Evolutionary conservation across 768 basidiomycete species (phyloP).

Genomic region (Termitomyces sp.): DNA sequence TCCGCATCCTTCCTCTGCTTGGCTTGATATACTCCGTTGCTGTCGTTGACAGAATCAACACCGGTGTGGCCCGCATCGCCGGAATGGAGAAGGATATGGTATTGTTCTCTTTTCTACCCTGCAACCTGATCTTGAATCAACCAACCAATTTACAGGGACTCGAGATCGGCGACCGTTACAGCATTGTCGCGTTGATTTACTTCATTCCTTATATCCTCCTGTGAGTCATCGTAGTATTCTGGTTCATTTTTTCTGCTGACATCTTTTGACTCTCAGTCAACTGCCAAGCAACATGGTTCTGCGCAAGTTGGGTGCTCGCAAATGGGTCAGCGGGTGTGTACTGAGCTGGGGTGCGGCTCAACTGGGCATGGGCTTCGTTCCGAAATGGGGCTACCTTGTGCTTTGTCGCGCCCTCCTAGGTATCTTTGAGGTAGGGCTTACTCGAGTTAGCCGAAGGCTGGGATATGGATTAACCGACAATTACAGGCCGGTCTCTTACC

Average conservation of each 20-base stretch:
- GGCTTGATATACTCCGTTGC: conserved; percentile 27
- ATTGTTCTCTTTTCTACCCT: background rate
- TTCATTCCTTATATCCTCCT: conserved; percentile 39
- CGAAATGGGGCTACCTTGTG: conserved; percentile 30
- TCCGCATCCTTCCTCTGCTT: conserved; percentile 27
- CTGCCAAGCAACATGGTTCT: conserved; percentile 38
- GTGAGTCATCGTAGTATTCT: conserved; percentile 17
- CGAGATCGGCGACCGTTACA: conserved; percentile 26
- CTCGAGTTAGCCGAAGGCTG: background rate
- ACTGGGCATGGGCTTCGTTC: conserved; percentile 37
- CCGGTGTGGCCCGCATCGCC: conserved; percentile 27
- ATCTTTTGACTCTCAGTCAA: conserved; percentile 22
- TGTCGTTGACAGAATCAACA: conserved; percentile 27
- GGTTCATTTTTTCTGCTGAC: background rate
- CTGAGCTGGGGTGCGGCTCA: conserved; percentile 36
- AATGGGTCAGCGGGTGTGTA: conserved; percentile 34
- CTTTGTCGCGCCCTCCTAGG: conserved; percentile 35
- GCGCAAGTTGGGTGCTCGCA: conserved; percentile 32
- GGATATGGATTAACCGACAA: background rate
- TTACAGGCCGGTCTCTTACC: conserved; percentile 36
- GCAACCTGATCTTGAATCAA: background rate
- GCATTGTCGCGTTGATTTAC: conserved; percentile 33
- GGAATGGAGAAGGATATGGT: conserved; percentile 32
- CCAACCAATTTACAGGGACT: conserved; percentile 17
- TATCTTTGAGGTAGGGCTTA: conserved; percentile 28